Evolutionary conservation across 805 yeast species (phyloP), one percentile per base, ranked within the genome.

Genomic region (Saccharomycopsis capsularis): DNA sequence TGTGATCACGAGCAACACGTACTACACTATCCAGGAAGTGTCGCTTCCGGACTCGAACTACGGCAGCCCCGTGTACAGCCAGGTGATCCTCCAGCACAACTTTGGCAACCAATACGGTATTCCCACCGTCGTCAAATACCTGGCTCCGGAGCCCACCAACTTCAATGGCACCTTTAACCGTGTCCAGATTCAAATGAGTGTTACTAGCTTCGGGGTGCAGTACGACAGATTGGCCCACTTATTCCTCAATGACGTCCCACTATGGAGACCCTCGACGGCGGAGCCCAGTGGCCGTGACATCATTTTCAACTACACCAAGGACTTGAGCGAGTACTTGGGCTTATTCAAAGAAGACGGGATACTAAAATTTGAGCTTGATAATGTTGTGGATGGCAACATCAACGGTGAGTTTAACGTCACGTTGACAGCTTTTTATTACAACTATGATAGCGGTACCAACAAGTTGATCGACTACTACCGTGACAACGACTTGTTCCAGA

Each of bases 201-300:
- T 80, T 6, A 60, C 72, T 13, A 78, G 76, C 4, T 66, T 63
- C 36, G 85, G 85, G 5, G 72, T 76, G 13, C 88, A 82, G 59
- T 80, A 76, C 56, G 87, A 82, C 58, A 65, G 88, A 51, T 64
- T 82, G 55, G 80, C 80, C 16, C 82, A 82, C 60, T 68, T 85
- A 40, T 81, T 73, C 56, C 63, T 84, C 27, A 71, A 72, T 49
- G 85, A 81, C 27, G 68, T 73, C 13, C 85, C 85, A 54, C 67
- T 87, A 35, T 87, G 95, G 95, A 75, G 95, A 64, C 79, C 87
- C 1, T 82, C 91, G 2, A 88, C 95, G 2, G 79, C 85, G 15
- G 95, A 87, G 63, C 95, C 95, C 1, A 74, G 75, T 49, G 64
- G 81, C 57, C 57, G 73, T 65, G 60, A 59, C 13, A 56, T 65